phyloP scores from a whole-genome alignment of 257 asterid genomes.

The Orobanche coerulescens region DNA sequence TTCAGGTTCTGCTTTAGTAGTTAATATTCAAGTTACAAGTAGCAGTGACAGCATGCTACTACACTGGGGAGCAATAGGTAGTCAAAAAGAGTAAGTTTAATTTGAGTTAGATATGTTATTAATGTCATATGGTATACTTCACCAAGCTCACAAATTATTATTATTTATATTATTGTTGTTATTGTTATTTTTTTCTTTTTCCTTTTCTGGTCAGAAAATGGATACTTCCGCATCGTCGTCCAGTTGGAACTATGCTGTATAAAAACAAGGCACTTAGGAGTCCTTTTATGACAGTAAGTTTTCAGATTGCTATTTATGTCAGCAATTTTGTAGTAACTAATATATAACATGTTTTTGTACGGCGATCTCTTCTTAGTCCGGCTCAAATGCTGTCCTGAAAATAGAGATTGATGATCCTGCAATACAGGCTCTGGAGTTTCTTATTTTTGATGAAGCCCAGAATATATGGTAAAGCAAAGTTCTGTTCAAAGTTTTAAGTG shows the following conservation, averaged over 20 bases:
- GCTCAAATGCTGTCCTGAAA: slow-evolving; percentile 54
- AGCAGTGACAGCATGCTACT: slow-evolving; percentile 49
- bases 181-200: neutral
- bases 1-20: slow-evolving; percentile 41
- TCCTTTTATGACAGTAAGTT: slow-evolving; percentile 76
- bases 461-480: slow-evolving; percentile 62
- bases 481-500: neutral
- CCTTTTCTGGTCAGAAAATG: slow-evolving; percentile 46
- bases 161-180: neutral
- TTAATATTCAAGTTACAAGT: slow-evolving; percentile 50
- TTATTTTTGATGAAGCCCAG: slow-evolving; percentile 68
- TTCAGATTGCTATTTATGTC: slow-evolving; percentile 5
- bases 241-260: slow-evolving; percentile 75
- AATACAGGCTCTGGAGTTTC: slow-evolving; percentile 85
- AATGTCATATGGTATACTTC: slow-evolving; percentile 12
- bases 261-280: slow-evolving; percentile 76
- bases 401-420: slow-evolving; percentile 83
- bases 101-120: slow-evolving; percentile 12
- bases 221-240: slow-evolving; percentile 71
- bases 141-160: neutral
- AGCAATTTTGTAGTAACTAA: neutral
- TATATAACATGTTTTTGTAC: slow-evolving; percentile 17
- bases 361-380: slow-evolving; percentile 49
- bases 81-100: slow-evolving; percentile 45
- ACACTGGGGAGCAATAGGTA: slow-evolving; percentile 86